Evolutionary conservation across 371 early-diverging fungal genomes (phyloP).

Genomic region (Homolaphlyctis polyrhiza): DNA sequence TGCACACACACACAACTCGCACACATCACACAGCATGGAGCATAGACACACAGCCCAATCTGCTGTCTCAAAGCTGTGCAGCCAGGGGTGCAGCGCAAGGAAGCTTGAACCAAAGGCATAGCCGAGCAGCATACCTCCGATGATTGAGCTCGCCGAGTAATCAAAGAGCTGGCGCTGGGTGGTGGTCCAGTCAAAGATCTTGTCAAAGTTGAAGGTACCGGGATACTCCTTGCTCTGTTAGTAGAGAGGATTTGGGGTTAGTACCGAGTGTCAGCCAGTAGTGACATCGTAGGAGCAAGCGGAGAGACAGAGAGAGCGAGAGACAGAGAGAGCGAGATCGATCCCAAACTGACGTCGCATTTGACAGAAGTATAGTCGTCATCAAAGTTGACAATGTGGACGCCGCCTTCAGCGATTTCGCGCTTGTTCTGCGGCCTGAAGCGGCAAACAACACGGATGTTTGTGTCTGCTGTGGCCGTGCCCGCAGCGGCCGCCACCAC

Average conservation of each 20-base stretch:
- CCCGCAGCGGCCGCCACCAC: no score
- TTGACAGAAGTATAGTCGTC: constrained; percentile 72
- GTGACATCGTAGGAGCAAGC: not conserved
- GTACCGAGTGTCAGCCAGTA: not conserved
- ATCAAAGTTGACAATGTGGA: constrained; percentile 72
- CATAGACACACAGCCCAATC: no score
- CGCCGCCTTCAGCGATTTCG: constrained; percentile 86
- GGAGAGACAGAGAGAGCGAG: not conserved
- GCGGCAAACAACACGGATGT: constrained; percentile 95
- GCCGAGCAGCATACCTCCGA: constrained; percentile 65
- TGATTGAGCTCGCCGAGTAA: constrained; percentile 81
- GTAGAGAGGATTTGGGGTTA: constrained; percentile 8
- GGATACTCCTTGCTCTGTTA: constrained; percentile 83
- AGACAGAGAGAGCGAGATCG: not conserved
- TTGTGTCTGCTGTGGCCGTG: constrained; percentile 30
- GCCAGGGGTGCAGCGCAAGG: no score
- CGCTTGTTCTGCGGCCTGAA: constrained; percentile 93
- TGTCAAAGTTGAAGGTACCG: constrained; percentile 83
- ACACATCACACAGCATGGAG: no score
- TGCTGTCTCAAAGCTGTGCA: no score
- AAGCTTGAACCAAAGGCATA: no score
- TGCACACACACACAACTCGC: no score
- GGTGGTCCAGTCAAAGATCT: constrained; percentile 78
- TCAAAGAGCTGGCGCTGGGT: constrained; percentile 82
- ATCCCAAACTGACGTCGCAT: constrained; percentile 46